A percentile compares a stretch with the other conserved stretches of the same genome.
These are phyloP conservation scores for Olyra latifolia DNA, from an alignment of 176 grass and related monocot species.

Conservation along the genomic window DNA sequence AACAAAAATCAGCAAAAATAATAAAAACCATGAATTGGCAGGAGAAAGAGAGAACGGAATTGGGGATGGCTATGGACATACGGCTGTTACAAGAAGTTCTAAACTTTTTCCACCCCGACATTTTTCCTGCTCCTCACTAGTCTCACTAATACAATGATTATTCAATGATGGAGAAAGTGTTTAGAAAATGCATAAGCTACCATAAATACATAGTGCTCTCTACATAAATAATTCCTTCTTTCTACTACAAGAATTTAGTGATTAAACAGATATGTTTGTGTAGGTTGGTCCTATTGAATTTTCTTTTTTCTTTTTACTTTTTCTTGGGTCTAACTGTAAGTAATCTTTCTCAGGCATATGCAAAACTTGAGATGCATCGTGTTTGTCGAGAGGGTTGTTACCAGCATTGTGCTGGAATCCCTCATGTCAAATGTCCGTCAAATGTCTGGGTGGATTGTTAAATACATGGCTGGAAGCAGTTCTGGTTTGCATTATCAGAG, in stretches of 20 bases:
- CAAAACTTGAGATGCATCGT: constrained; percentile 79
- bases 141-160: too few species aligned
- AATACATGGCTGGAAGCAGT: constrained; percentile 52
- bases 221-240: not conserved
- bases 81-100: too few species aligned
- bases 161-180: too few species aligned
- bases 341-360: constrained; percentile 40
- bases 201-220: not conserved
- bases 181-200: not conserved
- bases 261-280: not conserved
- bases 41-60: not conserved
- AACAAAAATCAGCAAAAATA: not conserved
- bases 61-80: not conserved
- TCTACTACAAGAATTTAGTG: not conserved
- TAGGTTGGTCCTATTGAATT: not conserved
- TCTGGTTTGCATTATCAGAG: constrained; percentile 39
- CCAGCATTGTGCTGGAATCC: constrained; percentile 61
- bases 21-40: not conserved
- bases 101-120: too few species aligned
- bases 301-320: not conserved
- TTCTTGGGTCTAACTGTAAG: not conserved
- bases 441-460: constrained; percentile 59
- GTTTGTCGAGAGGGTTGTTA: constrained; percentile 79
- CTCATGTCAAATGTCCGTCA: constrained; percentile 46
- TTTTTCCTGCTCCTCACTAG: too few species aligned